Evolutionary conservation across 1,139 yeast genomes (phyloP).

Genomic region (Yamadazyma dushanensis): DNA sequence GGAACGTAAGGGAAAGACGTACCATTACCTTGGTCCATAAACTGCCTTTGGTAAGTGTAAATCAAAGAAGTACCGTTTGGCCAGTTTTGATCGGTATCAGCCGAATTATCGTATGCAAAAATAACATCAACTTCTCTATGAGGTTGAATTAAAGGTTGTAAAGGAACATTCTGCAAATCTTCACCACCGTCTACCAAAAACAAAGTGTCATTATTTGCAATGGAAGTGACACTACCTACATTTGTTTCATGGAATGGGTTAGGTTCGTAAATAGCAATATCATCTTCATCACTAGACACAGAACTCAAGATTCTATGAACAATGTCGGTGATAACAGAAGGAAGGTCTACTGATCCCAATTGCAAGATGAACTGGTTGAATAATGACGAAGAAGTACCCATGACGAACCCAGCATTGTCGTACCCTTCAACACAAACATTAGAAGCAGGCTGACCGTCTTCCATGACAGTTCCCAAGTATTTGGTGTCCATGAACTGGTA

Average conservation of each 20-base stretch:
- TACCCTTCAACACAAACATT: conserved; percentile 62
- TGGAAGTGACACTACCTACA: conserved; percentile 30
- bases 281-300: conserved; percentile 43
- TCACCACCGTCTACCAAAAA: conserved; percentile 47
- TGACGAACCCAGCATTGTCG: conserved; percentile 80
- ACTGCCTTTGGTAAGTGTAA: conserved; percentile 68
- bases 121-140: conserved; percentile 41
- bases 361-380: conserved; percentile 75
- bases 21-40: conserved; percentile 58
- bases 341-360: conserved; percentile 57
- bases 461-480: conserved; percentile 70
- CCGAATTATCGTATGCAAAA: conserved; percentile 51
- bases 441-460: conserved; percentile 52
- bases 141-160: conserved; percentile 40
- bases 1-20: conserved; percentile 86
- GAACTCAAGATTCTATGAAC: conserved; percentile 45
- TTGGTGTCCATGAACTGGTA: conserved; percentile 65
- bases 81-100: conserved; percentile 44
- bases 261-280: conserved; percentile 49
- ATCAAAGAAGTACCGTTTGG: conserved; percentile 43
- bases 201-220: conserved; percentile 36
- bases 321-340: conserved; percentile 47
- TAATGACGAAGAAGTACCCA: conserved; percentile 81
- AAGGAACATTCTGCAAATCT: conserved; percentile 43
- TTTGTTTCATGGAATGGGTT: conserved; percentile 55